A percentile compares a stretch with the other conserved stretches of the same genome.
These are phyloP conservation scores for Saccharomycopsis malanga DNA, from an alignment of 805 yeast species.

Conservation along the genomic window DNA sequence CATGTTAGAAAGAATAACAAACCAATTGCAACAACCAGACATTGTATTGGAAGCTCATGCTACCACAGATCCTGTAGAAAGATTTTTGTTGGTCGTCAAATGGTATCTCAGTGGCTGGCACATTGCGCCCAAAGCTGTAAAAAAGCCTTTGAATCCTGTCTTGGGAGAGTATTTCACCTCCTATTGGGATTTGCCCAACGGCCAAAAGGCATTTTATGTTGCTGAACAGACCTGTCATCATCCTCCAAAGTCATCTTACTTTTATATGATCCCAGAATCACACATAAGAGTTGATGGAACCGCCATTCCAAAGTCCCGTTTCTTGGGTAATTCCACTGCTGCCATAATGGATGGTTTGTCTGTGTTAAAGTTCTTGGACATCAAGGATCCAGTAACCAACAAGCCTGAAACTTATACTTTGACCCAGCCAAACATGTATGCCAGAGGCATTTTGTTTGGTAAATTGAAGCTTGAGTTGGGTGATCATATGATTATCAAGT, in stretches of 20 bases:
- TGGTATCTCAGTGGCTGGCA: constrained; percentile 98
- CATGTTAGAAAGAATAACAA: constrained; percentile 92
- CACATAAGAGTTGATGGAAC: constrained; percentile 85
- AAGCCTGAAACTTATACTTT: constrained; percentile 60
- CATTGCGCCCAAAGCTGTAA: constrained; percentile 96
- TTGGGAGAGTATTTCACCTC: constrained; percentile 86
- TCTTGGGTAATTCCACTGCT: constrained; percentile 93
- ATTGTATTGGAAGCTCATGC: constrained; percentile 62
- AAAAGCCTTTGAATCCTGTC: constrained; percentile 93
- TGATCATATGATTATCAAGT: constrained; percentile 76
- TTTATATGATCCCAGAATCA: constrained; percentile 75
- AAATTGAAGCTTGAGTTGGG: constrained; percentile 86
- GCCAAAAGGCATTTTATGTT: constrained; percentile 68
- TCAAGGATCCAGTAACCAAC: constrained; percentile 36
- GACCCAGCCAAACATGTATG: constrained; percentile 95
- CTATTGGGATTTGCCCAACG: constrained; percentile 83
- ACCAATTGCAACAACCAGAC: constrained; percentile 75
- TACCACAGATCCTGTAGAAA: constrained; percentile 48
- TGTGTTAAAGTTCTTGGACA: constrained; percentile 58
- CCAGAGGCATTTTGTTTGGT: constrained; percentile 89
- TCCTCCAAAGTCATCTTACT: constrained; percentile 96
- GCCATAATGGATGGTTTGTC: constrained; percentile 94
- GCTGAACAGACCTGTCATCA: constrained; percentile 97
- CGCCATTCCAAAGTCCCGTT: constrained; percentile 78
- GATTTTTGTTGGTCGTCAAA: constrained; percentile 68